These are phyloP conservation scores for Erythrophleum ivorense DNA, from an alignment of 331 rosid genomes.

Conservation along the genomic window DNA sequence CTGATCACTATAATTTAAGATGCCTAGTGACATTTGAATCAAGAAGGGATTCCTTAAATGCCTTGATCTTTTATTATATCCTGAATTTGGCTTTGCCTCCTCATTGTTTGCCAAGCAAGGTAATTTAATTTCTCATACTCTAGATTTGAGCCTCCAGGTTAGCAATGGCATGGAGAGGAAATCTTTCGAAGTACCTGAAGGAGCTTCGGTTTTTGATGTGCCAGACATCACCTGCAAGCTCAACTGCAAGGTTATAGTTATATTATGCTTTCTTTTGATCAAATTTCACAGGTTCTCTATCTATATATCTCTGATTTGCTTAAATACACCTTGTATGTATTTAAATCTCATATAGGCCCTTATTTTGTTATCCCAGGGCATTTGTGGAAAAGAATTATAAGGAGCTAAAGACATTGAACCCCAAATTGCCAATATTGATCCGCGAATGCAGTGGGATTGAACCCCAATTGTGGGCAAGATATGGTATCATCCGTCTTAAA, in stretches of 20 bases:
- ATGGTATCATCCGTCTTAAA: conserved; percentile 57
- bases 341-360: conserved; percentile 7
- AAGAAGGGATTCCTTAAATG: not conserved
- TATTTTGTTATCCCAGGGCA: conserved; percentile 51
- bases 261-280: conserved; percentile 19
- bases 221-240: conserved; percentile 58
- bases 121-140: conserved; percentile 31
- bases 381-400: conserved; percentile 88
- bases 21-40: not conserved
- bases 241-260: conserved; percentile 50
- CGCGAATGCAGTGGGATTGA: conserved; percentile 89
- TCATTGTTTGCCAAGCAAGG: conserved; percentile 20
- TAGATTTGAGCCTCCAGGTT: conserved; percentile 32
- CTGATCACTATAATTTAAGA: not conserved
- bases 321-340: not conserved
- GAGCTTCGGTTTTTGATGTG: conserved; percentile 59
- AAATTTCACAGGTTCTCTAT: conserved; percentile 17
- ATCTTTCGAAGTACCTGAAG: conserved; percentile 49
- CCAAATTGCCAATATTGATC: conserved; percentile 86
- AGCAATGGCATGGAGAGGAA: conserved; percentile 60
- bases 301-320: not conserved
- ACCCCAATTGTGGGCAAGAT: conserved; percentile 98
- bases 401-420: conserved; percentile 85
- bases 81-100: not conserved
- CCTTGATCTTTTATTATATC: conserved; percentile 1